phyloP scores from a whole-genome alignment of 805 yeast species.

The Candida parachauliodes region DNA sequence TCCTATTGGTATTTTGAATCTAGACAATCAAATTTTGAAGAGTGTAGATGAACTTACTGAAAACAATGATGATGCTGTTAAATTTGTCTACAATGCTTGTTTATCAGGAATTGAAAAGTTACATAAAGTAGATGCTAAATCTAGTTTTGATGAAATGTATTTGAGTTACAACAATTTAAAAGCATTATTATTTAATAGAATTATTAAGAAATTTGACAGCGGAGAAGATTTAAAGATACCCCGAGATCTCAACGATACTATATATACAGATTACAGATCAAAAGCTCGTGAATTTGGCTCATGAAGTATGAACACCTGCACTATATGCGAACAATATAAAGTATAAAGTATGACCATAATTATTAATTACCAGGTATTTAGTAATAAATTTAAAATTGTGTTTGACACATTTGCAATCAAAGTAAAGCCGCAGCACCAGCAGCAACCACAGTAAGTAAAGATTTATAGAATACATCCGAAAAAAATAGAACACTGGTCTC shows the following conservation, averaged over 20 bases:
- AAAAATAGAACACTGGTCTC: too few relatives aligned
- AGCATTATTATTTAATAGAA: constrained; percentile 3
- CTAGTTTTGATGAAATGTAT: constrained; percentile 7
- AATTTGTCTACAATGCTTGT: constrained; percentile 2
- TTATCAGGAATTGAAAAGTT: background rate
- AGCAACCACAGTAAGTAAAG: too few relatives aligned
- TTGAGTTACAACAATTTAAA: constrained; percentile 5
- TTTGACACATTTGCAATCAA: too few relatives aligned
- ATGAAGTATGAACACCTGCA: too few relatives aligned
- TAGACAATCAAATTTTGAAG: background rate
- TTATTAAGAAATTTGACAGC: constrained; percentile 9
- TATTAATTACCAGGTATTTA: too few relatives aligned
- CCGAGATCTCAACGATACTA: background rate
- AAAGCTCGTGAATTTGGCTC: background rate
- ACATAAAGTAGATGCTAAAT: background rate
- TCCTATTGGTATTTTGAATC: constrained; percentile 17
- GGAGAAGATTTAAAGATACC: background rate
- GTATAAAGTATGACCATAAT: too few relatives aligned
- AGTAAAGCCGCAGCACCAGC: too few relatives aligned
- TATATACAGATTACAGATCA: background rate
- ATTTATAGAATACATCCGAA: too few relatives aligned
- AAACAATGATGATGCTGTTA: background rate
- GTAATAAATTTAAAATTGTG: too few relatives aligned
- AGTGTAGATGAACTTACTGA: constrained; percentile 1
- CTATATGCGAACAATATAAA: too few relatives aligned